A percentile compares a stretch with the other conserved stretches of the same genome.
Evolutionary conservation across 2,329 filamentous ascomycete species (phyloP).

Genomic region (Hymenoscyphus albidus): DNA sequence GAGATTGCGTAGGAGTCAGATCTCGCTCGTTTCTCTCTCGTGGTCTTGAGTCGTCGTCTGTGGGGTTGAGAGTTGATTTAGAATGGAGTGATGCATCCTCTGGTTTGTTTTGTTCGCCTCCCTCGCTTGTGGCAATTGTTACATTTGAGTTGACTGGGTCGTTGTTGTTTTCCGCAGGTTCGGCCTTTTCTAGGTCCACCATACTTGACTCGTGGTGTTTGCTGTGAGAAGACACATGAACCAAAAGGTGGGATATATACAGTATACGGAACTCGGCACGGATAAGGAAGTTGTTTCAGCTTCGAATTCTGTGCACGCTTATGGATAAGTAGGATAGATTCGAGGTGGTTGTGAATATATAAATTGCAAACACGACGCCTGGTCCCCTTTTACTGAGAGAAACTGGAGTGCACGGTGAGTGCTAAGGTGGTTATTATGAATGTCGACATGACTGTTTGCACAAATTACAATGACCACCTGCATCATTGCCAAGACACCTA

Average conservation of each 20-base stretch:
- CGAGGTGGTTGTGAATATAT: not conserved
- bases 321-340: not conserved
- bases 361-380: not conserved
- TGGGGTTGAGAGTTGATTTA: not conserved
- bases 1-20: slow-evolving; percentile 36
- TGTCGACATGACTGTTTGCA: too few species aligned
- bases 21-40: not conserved
- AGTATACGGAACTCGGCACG: not conserved
- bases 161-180: slow-evolving; percentile 16
- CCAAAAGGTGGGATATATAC: not conserved
- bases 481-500: not conserved
- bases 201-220: slow-evolving; percentile 6
- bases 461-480: not conserved
- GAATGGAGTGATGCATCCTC: slow-evolving; percentile 10
- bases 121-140: slow-evolving; percentile 16
- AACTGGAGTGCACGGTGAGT: not conserved
- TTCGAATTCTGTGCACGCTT: too few species aligned
- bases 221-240: not conserved
- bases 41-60: not conserved
- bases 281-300: not conserved
- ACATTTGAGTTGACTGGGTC: slow-evolving; percentile 21
- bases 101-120: slow-evolving; percentile 10
- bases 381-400: not conserved
- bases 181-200: slow-evolving; percentile 23
- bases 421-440: too few species aligned